Percentiles rank a stretch among this genome's conserved stretches.
Evolutionary conservation across 768 basidiomycete species (phyloP).

Genomic region (Tricholoma matsutake): DNA sequence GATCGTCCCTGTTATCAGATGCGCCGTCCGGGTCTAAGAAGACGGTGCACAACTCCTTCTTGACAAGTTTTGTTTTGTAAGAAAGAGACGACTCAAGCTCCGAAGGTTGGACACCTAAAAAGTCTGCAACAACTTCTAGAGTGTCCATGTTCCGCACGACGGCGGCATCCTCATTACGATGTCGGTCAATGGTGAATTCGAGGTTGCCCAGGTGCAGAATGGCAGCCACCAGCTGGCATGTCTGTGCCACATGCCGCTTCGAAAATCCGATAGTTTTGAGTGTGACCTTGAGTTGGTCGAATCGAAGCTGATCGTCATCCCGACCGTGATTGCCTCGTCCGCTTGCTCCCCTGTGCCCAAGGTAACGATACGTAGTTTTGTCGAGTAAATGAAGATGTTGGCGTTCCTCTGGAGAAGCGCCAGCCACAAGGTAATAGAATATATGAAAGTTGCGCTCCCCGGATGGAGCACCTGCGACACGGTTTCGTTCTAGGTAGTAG

Average conservation of each 20-base stretch:
- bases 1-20: constrained; percentile 88
- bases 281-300: constrained; percentile 92
- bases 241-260: constrained; percentile 92
- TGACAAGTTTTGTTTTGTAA: constrained; percentile 89
- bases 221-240: constrained; percentile 91
- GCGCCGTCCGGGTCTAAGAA: constrained; percentile 95
- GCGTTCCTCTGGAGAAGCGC: constrained; percentile 84
- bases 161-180: constrained; percentile 87
- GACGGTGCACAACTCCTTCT: constrained; percentile 95
- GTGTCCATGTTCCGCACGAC: constrained; percentile 84
- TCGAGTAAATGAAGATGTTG: constrained; percentile 84
- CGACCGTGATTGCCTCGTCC: constrained; percentile 45
- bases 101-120: constrained; percentile 75
- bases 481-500: constrained; percentile 90
- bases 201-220: constrained; percentile 97
- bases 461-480: constrained; percentile 82
- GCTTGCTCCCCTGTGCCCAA: constrained; percentile 62
- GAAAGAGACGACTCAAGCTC: constrained; percentile 80
- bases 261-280: constrained; percentile 92
- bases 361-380: constrained; percentile 80
- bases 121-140: constrained; percentile 83
- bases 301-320: constrained; percentile 82
- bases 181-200: constrained; percentile 82
- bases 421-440: constrained; percentile 94
- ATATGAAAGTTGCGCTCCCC: constrained; percentile 98